These are phyloP conservation scores for Fusarium phyllophilum DNA, from an alignment of 2,329 filamentous ascomycete species.

Conservation along the genomic window DNA sequence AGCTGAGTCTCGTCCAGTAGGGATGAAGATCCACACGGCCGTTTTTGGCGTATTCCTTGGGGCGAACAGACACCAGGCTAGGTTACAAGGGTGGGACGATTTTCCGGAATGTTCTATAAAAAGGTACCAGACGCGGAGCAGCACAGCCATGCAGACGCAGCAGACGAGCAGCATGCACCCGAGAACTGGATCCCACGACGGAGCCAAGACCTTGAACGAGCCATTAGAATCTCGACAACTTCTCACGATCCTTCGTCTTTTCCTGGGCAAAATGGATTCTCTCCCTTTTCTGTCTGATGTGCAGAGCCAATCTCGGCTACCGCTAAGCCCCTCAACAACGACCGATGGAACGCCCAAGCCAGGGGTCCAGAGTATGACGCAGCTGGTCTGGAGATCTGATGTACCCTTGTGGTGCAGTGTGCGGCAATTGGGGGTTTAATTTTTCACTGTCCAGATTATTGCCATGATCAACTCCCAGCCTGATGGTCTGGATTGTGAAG, in stretches of 20 bases:
- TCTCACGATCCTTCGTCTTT: background rate
- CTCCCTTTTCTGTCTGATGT: slow-evolving; percentile 19
- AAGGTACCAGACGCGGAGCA: slow-evolving; percentile 29
- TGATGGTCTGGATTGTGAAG: slow-evolving; percentile 1
- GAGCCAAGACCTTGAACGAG: background rate
- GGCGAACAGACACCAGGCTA: slow-evolving; percentile 5
- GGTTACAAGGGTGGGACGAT: slow-evolving; percentile 31
- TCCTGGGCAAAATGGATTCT: background rate
- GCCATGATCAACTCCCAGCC: background rate
- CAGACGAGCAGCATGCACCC: slow-evolving; percentile 9
- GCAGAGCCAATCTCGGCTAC: slow-evolving; percentile 35
- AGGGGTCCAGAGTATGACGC: slow-evolving; percentile 33
- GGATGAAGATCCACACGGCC: slow-evolving; percentile 5
- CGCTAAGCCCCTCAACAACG: slow-evolving; percentile 30
- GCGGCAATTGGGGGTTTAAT: slow-evolving; percentile 10
- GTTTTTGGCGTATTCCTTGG: slow-evolving; percentile 12
- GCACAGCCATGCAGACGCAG: slow-evolving; percentile 5
- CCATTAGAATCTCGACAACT: slow-evolving; percentile 21
- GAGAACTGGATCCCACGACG: slow-evolving; percentile 9
- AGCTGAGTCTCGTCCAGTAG: slow-evolving; percentile 7
- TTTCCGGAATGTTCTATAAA: slow-evolving; percentile 41
- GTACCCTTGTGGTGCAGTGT: slow-evolving; percentile 18
- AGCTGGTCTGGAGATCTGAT: slow-evolving; percentile 15
- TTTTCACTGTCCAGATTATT: background rate
- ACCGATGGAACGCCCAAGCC: slow-evolving; percentile 21